Evolutionary conservation across 805 yeast species (phyloP).

Genomic region (Groenewaldozyma tartarivorans): DNA sequence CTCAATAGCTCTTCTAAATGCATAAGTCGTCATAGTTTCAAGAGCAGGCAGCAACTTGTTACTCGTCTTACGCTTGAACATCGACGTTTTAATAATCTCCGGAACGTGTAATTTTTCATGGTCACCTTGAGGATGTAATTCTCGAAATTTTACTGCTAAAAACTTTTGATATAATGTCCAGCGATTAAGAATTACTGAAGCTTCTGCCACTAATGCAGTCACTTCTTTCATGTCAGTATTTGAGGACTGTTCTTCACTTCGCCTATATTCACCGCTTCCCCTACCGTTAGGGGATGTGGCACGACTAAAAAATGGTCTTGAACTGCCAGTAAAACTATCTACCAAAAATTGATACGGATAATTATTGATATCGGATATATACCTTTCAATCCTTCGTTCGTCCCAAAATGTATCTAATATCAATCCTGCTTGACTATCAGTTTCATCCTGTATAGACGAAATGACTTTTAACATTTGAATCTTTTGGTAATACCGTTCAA

Average conservation of each 20-base stretch:
- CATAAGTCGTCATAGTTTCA: slow-evolving; percentile 54
- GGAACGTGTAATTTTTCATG: slow-evolving; percentile 32
- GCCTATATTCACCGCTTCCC: slow-evolving; percentile 21
- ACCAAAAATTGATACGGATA: slow-evolving; percentile 46
- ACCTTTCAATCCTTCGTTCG: slow-evolving; percentile 47
- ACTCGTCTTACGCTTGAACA: slow-evolving; percentile 45
- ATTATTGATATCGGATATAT: slow-evolving; percentile 43
- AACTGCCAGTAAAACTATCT: slow-evolving; percentile 20
- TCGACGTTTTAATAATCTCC: slow-evolving; percentile 41
- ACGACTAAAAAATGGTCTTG: not conserved
- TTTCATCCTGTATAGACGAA: slow-evolving; percentile 69
- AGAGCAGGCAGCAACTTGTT: slow-evolving; percentile 49
- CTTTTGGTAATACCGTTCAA: slow-evolving; percentile 62
- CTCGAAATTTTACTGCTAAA: slow-evolving; percentile 52
- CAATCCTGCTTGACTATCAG: slow-evolving; percentile 87
- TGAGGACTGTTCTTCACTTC: slow-evolving; percentile 18
- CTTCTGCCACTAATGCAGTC: slow-evolving; percentile 59
- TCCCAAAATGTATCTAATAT: slow-evolving; percentile 83
- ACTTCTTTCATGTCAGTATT: slow-evolving; percentile 44
- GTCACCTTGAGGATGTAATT: not conserved
- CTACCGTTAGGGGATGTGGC: slow-evolving; percentile 2
- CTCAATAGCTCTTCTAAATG: slow-evolving; percentile 68
- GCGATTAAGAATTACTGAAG: slow-evolving; percentile 67
- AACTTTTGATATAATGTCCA: slow-evolving; percentile 62
- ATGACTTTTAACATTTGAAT: slow-evolving; percentile 52